These are phyloP conservation scores for Zymoseptoria crescenta DNA, from an alignment of 2,329 filamentous ascomycete genomes.

Conservation along the genomic window DNA sequence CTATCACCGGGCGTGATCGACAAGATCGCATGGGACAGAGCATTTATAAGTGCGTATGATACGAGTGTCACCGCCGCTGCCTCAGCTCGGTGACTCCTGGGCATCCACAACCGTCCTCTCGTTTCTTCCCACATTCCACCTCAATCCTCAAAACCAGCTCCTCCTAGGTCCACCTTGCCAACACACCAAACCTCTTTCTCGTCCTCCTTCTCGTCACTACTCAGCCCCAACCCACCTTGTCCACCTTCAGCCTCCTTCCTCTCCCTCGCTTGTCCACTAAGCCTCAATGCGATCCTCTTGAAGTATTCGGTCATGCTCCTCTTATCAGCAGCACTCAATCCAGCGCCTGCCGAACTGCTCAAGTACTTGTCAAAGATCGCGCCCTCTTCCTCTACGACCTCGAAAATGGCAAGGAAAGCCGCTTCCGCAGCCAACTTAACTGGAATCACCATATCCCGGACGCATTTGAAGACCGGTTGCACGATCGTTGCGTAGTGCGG, in stretches of 20 bases:
- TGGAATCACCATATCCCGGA: constrained; percentile 86
- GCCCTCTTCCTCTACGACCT: constrained; percentile 77
- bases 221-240: constrained; percentile 73
- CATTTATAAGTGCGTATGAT: no score
- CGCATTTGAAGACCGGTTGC: constrained; percentile 76
- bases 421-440: constrained; percentile 93
- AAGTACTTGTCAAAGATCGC: constrained; percentile 90
- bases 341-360: constrained; percentile 52
- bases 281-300: constrained; percentile 76
- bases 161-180: constrained; percentile 76
- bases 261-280: constrained; percentile 83
- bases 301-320: constrained; percentile 95
- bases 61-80: no score
- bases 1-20: no score
- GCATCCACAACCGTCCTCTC: not conserved
- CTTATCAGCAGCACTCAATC: constrained; percentile 64
- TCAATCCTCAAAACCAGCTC: constrained; percentile 30
- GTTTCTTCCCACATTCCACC: not conserved
- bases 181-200: constrained; percentile 95
- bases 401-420: constrained; percentile 84
- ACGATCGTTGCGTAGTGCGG: constrained; percentile 76
- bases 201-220: constrained; percentile 87
- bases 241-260: constrained; percentile 87
- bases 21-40: no score
- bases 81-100: not conserved